A percentile compares a stretch with the other conserved stretches of the same genome.
These are phyloP conservation scores for Fusarium xyrophilum DNA, from an alignment of 2,329 filamentous ascomycete species.

Conservation along the genomic window DNA sequence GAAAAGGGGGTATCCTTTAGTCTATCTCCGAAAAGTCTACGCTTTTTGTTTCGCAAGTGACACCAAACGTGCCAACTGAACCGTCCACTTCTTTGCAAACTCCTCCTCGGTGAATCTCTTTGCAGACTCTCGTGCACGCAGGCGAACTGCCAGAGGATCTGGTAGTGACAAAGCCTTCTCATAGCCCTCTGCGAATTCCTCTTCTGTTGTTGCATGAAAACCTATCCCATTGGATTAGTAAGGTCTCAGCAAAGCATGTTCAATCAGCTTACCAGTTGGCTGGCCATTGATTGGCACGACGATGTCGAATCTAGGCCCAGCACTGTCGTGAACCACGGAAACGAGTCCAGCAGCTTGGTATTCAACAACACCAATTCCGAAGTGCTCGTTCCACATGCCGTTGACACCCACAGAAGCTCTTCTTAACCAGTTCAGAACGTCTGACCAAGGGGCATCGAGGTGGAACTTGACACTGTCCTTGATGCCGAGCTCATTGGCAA, in stretches of 20 bases:
- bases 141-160: conserved; percentile 76
- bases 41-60: conserved; percentile 45
- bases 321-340: conserved; percentile 89
- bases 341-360: conserved; percentile 96
- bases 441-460: conserved; percentile 86
- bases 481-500: conserved; percentile 86
- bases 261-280: conserved; percentile 68
- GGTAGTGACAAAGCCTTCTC: conserved; percentile 75
- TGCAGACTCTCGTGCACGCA: conserved; percentile 78
- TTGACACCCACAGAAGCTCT: conserved; percentile 87
- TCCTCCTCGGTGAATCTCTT: conserved; percentile 86
- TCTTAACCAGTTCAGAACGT: conserved; percentile 80
- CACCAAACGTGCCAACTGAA: conserved; percentile 76
- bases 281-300: conserved; percentile 80
- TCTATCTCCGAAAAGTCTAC: conserved; percentile 41
- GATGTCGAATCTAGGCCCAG: conserved; percentile 92
- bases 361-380: conserved; percentile 97
- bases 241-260: background rate
- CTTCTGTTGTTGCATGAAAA: conserved; percentile 80
- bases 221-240: conserved; percentile 55
- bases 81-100: conserved; percentile 81
- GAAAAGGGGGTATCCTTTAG: conserved; percentile 48
- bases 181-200: conserved; percentile 83
- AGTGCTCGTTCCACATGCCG: conserved; percentile 99
- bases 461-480: conserved; percentile 86